Conservation (phyloP, 345 rosid genomes). For the Hevea brasiliensis region DNA sequence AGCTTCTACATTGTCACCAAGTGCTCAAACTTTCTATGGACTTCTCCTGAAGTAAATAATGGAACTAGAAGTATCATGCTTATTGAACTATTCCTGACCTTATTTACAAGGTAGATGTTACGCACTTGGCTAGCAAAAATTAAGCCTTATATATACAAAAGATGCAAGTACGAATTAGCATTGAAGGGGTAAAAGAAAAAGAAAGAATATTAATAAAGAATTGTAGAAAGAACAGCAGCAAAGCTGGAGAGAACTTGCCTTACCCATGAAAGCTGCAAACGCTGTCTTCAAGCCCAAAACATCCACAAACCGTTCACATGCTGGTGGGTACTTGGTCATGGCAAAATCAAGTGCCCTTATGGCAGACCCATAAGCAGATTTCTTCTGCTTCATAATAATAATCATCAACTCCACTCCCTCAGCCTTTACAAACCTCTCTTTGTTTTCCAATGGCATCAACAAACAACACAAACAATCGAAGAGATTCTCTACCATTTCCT, state of each 20-base stretch:
- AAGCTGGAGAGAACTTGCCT: constrained; percentile 64
- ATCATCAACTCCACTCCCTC: constrained; percentile 99
- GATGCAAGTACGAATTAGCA: not conserved
- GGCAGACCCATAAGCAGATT: constrained; percentile 89
- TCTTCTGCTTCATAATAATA: constrained; percentile 97
- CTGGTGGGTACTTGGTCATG: constrained; percentile 95
- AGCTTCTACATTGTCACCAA: not conserved
- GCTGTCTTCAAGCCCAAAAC: constrained; percentile 94
- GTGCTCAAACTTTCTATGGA: not conserved
- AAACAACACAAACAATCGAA: constrained; percentile 86
- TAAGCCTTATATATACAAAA: not conserved
- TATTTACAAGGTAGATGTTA: not conserved
- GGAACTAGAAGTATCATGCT: not conserved
- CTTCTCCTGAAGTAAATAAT: not conserved
- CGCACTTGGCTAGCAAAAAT: not conserved
- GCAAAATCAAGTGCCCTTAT: constrained; percentile 91
- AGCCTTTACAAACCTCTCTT: constrained; percentile 92
- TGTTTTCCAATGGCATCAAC: constrained; percentile 97
- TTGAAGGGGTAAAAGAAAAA: not conserved
- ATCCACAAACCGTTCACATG: constrained; percentile 93
- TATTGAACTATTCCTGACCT: not conserved
- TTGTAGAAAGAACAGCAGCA: not conserved
- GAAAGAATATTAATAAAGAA: not conserved
- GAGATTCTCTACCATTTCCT: constrained; percentile 95
- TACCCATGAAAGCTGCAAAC: constrained; percentile 99